Base-by-base conservation (phyloP, 2,329 filamentous ascomycete species). In the Curvularia verruculosa region DNA sequence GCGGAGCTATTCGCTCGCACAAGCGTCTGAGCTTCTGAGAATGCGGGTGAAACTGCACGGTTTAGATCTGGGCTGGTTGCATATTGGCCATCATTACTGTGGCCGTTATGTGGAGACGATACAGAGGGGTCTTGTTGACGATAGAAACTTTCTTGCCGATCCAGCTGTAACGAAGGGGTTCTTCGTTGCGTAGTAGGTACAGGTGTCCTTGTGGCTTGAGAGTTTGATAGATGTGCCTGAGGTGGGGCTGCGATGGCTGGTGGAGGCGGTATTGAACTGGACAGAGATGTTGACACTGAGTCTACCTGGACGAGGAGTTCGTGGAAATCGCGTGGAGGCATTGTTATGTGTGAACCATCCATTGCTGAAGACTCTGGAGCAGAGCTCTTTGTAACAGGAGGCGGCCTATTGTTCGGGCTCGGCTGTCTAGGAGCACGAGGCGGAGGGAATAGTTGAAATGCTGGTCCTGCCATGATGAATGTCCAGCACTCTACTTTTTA, bases 251-350 rank as follows among this genome's bases (percentile, higher is more conserved):
- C 48, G 28, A 73, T 56, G 28, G 63, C 45, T 46, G 67, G 51
- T 24, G 61, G 64, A 28, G 66, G 58, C 39, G 66, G 62, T 56
- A 68, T 64, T 48, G 64, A 59, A 34, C 59, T 67, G n/a, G 71
- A 66, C 12, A 72, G 68, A 9, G 74, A 74, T 8, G 72, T 67
- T 40, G 72, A 71, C n/a, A 70, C 68, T 19, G 75, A 74, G 49
- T 76, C 74, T 67, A 77, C 73, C 52, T 77, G 74, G 18, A 78
- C 71, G 45, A 78, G 63, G 44, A 78, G 71, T 52, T 77, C 74
- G 52, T 78, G 75, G 46, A 77, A 75, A 61, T 77, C 74, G 36
- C 61, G 56, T 43, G 69, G 68, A 44, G 68, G 58, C 40, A 71
- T 73, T 24, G 67, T 61, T 49, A 59, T 68, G 52, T 71, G 70